Conservation (phyloP, 441 rosid species). For the Viola pubescens region DNA sequence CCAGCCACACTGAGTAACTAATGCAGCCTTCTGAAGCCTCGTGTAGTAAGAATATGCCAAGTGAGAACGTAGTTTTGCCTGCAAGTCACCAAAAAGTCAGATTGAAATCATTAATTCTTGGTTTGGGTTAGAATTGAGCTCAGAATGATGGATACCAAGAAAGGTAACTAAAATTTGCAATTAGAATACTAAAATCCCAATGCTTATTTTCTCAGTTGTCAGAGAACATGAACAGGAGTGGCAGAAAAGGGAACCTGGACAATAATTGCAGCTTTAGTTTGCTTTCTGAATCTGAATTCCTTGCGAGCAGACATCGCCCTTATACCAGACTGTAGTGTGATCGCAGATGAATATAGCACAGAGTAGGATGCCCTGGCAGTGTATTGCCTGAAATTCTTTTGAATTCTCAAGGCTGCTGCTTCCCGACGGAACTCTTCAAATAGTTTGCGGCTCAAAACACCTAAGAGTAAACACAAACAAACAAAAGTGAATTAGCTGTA, state of each 20-base stretch:
- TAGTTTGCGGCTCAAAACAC: slow-evolving; percentile 76
- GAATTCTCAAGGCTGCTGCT: slow-evolving; percentile 88
- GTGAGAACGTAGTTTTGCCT: slow-evolving; percentile 75
- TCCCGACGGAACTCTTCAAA: slow-evolving; percentile 74
- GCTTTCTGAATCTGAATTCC: slow-evolving; percentile 92
- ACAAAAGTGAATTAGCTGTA: slow-evolving; percentile 17
- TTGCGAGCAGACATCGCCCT: slow-evolving; percentile 95
- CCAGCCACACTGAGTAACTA: slow-evolving; percentile 95
- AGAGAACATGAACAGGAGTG: slow-evolving; percentile 19
- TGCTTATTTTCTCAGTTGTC: slow-evolving; percentile 12
- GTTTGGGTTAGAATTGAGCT: background rate
- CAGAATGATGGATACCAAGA: slow-evolving; percentile 6
- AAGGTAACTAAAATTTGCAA: slow-evolving; percentile 12
- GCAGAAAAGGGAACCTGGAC: slow-evolving; percentile 61
- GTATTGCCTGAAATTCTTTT: slow-evolving; percentile 71
- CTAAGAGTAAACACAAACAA: slow-evolving; percentile 32
- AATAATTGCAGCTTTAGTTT: slow-evolving; percentile 85
- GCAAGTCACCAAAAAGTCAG: slow-evolving; percentile 25
- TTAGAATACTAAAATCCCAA: slow-evolving; percentile 10
- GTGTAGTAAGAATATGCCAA: slow-evolving; percentile 61
- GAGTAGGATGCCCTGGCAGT: slow-evolving; percentile 64
- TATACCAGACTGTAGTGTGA: slow-evolving; percentile 80
- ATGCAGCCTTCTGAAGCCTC: slow-evolving; percentile 79
- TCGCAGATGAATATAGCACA: slow-evolving; percentile 47
- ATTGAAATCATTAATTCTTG: slow-evolving; percentile 1